A percentile compares a stretch with the other conserved stretches of the same genome.
These are phyloP conservation scores for Violaceomyces palustris DNA, from an alignment of 1,284 basidiomycete genomes.

Conservation along the genomic window DNA sequence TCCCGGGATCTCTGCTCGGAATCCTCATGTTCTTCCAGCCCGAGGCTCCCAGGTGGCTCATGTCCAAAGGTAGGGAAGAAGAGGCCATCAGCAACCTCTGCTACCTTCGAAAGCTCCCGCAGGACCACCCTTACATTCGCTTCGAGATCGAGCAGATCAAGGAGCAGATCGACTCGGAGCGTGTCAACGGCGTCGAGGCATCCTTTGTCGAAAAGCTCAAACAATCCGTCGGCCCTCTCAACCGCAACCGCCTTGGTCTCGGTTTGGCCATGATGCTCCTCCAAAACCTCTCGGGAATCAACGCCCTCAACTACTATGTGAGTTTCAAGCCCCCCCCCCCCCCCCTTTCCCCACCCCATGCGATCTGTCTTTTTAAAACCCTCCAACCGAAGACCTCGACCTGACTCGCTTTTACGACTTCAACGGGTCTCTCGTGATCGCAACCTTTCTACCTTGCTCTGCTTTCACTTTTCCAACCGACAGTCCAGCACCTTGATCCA, in stretches of 20 bases:
- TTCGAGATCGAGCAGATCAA: slow-evolving; percentile 18
- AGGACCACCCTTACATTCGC: slow-evolving; percentile 37
- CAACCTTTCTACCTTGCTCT: too few relatives aligned
- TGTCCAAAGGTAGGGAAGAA: slow-evolving; percentile 56
- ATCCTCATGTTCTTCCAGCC: slow-evolving; percentile 56
- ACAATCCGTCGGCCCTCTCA: slow-evolving; percentile 1
- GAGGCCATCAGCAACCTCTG: slow-evolving; percentile 38
- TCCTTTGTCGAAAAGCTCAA: slow-evolving; percentile 6
- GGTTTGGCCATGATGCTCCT: slow-evolving; percentile 8
- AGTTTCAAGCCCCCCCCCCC: too few relatives aligned
- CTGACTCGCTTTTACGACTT: too few relatives aligned
- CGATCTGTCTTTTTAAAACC: too few relatives aligned
- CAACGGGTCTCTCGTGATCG: too few relatives aligned
- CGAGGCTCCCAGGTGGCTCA: slow-evolving; percentile 64
- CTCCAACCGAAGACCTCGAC: too few relatives aligned
- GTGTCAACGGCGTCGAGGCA: slow-evolving; percentile 28
- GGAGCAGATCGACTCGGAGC: slow-evolving; percentile 8
- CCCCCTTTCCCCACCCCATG: too few relatives aligned
- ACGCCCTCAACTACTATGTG: slow-evolving; percentile 57
- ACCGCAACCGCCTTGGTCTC: slow-evolving; percentile 4
- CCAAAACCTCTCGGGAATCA: slow-evolving; percentile 40
- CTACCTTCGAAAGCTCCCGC: slow-evolving; percentile 39
- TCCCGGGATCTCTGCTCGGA: slow-evolving; percentile 56
- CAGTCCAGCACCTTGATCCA: too few relatives aligned
- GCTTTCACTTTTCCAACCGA: too few relatives aligned